phyloP scores from a whole-genome alignment of 129 eudicot species.

The Flaveria bidentis region DNA sequence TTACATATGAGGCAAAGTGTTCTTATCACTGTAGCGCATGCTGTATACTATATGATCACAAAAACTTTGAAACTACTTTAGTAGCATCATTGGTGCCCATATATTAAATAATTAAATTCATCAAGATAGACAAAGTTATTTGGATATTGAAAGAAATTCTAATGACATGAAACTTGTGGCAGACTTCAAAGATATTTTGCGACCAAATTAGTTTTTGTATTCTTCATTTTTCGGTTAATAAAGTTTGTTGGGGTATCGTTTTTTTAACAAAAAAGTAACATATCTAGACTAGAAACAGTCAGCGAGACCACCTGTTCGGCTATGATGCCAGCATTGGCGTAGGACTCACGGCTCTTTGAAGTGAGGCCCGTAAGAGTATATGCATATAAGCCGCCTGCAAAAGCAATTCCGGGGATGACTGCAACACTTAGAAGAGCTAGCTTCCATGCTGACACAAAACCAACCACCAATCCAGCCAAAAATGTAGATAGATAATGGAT shows the following conservation, averaged over 20 bases:
- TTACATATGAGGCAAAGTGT: constrained; percentile 23
- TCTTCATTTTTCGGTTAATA: not conserved
- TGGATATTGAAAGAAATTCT: constrained; percentile 6
- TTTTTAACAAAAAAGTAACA: not conserved
- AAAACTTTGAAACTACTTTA: constrained; percentile 32
- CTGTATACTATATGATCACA: constrained; percentile 36
- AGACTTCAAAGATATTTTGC: not conserved
- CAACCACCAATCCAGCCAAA: constrained; percentile 98
- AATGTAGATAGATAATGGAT: constrained; percentile 95
- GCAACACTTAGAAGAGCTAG: constrained; percentile 93
- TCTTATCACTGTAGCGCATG: constrained; percentile 40
- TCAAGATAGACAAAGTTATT: constrained; percentile 10
- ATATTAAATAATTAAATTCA: constrained; percentile 20
- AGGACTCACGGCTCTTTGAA: constrained; percentile 94
- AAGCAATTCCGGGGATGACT: constrained; percentile 97
- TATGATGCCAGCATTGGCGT: constrained; percentile 93
- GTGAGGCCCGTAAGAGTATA: constrained; percentile 96
- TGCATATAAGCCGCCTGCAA: constrained; percentile 94
- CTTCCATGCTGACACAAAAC: constrained; percentile 98
- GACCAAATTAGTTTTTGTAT: not conserved
- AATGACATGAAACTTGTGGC: too few relatives aligned
- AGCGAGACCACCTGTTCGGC: constrained; percentile 78
- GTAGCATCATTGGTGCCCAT: constrained; percentile 15
- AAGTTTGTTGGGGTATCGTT: not conserved
- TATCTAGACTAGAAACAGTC: not conserved